Evolutionary conservation across 2,329 filamentous ascomycete genomes (phyloP).

Genomic region (Pestalotiopsis sp.): DNA sequence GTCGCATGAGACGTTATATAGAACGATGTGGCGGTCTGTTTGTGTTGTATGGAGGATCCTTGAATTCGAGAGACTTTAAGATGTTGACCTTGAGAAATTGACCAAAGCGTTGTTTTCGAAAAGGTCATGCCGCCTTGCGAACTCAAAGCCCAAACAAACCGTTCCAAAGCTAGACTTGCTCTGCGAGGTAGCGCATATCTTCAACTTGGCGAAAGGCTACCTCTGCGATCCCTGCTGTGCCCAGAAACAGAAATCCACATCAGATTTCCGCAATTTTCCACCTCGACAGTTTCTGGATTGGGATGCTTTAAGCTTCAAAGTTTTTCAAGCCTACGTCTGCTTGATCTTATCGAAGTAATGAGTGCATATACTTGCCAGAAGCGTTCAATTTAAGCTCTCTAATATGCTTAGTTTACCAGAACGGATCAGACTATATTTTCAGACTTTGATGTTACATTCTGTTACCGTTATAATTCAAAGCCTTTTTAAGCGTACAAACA

Average conservation of each 20-base stretch:
- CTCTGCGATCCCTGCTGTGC: background rate
- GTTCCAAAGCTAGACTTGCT: too few species aligned
- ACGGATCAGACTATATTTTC: too few species aligned
- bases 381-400: background rate
- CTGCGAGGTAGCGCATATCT: too few species aligned
- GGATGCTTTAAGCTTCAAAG: background rate
- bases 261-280: background rate
- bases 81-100: too few species aligned
- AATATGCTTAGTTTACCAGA: background rate
- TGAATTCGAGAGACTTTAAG: too few species aligned
- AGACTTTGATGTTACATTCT: too few species aligned
- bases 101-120: too few species aligned
- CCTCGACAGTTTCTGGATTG: background rate
- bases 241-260: background rate
- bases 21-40: background rate
- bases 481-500: too few species aligned
- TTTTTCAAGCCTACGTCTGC: background rate
- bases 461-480: too few species aligned
- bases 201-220: background rate
- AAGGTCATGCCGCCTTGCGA: too few species aligned
- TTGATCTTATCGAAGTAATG: background rate
- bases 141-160: too few species aligned
- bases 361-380: background rate
- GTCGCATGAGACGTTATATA: background rate
- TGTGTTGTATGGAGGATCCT: too few species aligned